Evolutionary conservation across 805 yeast genomes (phyloP).

Genomic region (Saccharomyces jurei): DNA sequence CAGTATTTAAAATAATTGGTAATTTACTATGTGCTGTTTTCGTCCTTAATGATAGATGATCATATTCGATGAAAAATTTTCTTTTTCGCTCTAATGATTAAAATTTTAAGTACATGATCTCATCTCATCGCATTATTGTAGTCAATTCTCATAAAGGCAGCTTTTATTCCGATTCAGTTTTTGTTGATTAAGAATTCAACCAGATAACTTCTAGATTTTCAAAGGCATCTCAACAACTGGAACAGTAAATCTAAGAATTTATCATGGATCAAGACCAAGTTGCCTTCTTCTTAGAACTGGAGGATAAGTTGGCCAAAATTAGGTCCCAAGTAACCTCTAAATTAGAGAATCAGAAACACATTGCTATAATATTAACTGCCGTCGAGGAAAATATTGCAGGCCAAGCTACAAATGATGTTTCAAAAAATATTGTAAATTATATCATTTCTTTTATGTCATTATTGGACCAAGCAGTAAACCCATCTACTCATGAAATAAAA

Average conservation of each 20-base stretch:
- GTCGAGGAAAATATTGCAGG: conserved; percentile 82
- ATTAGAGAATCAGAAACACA: conserved; percentile 75
- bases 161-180: background rate
- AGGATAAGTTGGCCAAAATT: conserved; percentile 55
- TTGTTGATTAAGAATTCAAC: background rate
- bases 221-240: background rate
- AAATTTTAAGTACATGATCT: background rate
- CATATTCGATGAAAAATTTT: background rate
- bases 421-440: conserved; percentile 67
- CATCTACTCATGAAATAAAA: conserved; percentile 40
- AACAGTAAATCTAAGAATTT: background rate
- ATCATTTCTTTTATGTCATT: conserved; percentile 76
- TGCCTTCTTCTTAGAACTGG: conserved; percentile 41
- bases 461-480: conserved; percentile 59
- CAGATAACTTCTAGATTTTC: background rate
- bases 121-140: background rate
- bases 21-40: background rate
- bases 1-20: background rate
- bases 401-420: conserved; percentile 38
- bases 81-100: background rate
- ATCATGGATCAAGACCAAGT: conserved; percentile 27
- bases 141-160: background rate
- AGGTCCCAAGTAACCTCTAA: conserved; percentile 71
- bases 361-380: conserved; percentile 76
- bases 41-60: background rate